phyloP scores from a whole-genome alignment of 352 stramenopile species.

The Phytophthora ohioensis region DNA sequence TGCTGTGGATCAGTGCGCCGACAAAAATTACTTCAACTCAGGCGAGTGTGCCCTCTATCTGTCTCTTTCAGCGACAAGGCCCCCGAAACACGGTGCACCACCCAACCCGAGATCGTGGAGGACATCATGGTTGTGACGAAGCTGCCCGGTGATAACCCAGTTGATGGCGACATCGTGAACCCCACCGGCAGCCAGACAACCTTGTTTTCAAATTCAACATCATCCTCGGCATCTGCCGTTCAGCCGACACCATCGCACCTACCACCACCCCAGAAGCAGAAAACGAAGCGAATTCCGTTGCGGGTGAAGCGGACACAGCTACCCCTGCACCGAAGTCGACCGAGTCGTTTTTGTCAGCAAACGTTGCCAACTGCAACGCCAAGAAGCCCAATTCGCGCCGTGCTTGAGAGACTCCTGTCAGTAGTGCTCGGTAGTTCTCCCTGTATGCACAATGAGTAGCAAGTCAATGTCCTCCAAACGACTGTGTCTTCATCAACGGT shows the following conservation, averaged over 20 bases:
- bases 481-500: slow-evolving; percentile 14
- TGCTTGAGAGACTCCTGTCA: neutral
- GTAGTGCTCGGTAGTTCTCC: slow-evolving; percentile 1
- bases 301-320: slow-evolving; percentile 19
- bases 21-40: slow-evolving; percentile 64
- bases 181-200: neutral
- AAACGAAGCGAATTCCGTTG: slow-evolving; percentile 17
- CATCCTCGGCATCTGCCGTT: slow-evolving; percentile 18
- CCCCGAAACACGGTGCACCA: slow-evolving; percentile 44
- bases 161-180: slow-evolving; percentile 17
- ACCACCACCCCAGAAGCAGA: neutral
- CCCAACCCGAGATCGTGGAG: slow-evolving; percentile 47
- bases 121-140: slow-evolving; percentile 32
- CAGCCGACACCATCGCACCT: slow-evolving; percentile 1
- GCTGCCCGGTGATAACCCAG: slow-evolving; percentile 52
- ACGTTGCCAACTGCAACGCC: slow-evolving; percentile 24
- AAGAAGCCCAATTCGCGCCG: slow-evolving; percentile 27
- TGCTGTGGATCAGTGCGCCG: slow-evolving; percentile 50
- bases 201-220: slow-evolving; percentile 16
- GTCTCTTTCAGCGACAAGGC: slow-evolving; percentile 48
- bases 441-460: neutral
- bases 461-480: neutral
- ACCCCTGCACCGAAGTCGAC: slow-evolving; percentile 1
- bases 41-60: slow-evolving; percentile 51
- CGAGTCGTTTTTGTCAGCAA: neutral